Evolutionary conservation across 2,329 filamentous ascomycete species (phyloP).

Genomic region (Colletotrichum plurivorum): DNA sequence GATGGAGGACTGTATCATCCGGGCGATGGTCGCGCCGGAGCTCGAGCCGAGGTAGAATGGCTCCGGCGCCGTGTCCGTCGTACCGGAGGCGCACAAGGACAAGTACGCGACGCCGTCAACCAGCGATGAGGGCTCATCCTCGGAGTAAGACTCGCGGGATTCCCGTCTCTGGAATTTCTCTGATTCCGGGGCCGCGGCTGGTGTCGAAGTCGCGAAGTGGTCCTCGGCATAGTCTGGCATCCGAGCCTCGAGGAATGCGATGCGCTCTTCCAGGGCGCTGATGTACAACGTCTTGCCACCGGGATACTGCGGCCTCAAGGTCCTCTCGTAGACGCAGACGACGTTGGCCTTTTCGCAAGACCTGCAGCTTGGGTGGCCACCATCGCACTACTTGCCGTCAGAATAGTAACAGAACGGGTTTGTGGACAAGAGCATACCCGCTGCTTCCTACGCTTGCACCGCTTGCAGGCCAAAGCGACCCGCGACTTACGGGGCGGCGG

Average conservation of each 20-base stretch:
- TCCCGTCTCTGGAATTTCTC: background rate
- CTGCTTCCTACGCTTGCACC: conserved; percentile 47
- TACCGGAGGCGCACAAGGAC: conserved; percentile 45
- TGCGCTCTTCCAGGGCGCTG: conserved; percentile 47
- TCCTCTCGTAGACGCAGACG: conserved; percentile 44
- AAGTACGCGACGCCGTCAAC: conserved; percentile 46
- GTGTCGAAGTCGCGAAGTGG: conserved; percentile 40
- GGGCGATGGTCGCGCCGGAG: conserved; percentile 46
- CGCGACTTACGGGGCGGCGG: conserved; percentile 41
- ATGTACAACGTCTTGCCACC: conserved; percentile 48
- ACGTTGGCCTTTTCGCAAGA: conserved; percentile 44
- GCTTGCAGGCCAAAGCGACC: conserved; percentile 45
- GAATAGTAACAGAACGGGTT: background rate
- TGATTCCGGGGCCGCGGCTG: background rate
- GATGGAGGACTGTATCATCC: conserved; percentile 46
- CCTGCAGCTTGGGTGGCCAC: conserved; percentile 44
- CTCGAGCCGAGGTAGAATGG: conserved; percentile 47
- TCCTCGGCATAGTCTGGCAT: conserved; percentile 46
- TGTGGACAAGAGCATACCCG: conserved; percentile 31
- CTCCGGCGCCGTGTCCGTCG: conserved; percentile 43
- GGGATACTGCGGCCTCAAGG: conserved; percentile 46
- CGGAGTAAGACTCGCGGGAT: conserved; percentile 36
- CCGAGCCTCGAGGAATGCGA: conserved; percentile 47
- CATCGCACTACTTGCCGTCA: conserved; percentile 42
- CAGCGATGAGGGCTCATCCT: conserved; percentile 42